Evolutionary conservation across 345 rosid species (phyloP), one percentile per base, ranked within the genome.

Genomic region (Moricandia moricandioides): DNA sequence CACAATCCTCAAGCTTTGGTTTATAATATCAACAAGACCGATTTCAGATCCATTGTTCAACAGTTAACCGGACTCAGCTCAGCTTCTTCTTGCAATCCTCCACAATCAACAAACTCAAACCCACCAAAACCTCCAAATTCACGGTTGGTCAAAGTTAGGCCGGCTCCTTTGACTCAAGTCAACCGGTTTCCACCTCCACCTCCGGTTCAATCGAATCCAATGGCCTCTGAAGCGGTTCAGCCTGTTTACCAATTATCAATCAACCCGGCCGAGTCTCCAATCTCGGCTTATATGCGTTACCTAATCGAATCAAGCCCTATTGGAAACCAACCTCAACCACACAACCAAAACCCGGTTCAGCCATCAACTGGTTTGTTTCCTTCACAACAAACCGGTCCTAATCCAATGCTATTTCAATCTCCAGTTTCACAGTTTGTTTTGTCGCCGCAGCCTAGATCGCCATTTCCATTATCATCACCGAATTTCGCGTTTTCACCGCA

Each of bases 11-110:
- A 89, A 84, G 93, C 96, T 72, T 91, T 89, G 80, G 97, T 93
- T 77, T 93, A 93, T 84, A 93, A 93, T 83, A 93, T 93, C 70
- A 89, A 92, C 91, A 93, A 91, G 91, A 89, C 84, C 69, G 92
- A 93, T 62, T 93, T 93, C 58, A 83, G 97, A 62, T 89, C 85
- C 62, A 83, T 91, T 51, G 98, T 91, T 86, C 98, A 93, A 82
- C 91, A 88, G 75, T 88, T 93, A 45, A 93, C 98, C 17, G 97
- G 98, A 64, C 88, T 92, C 0, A 88, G 88, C 33, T 84, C 96
- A n/a, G 17, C 65, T 66, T 78, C 77, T 51, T 58, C 59, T 0
- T 31, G 37, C 58, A 72, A 49, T 67, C 89, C 81, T 33, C 86
- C 85, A 47, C 81, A 82, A 77, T 84, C 88, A 30, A 83, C 86